Evolutionary conservation across 805 yeast genomes (phyloP), one percentile per base, ranked within the genome.

Genomic region (Wickerhamiella spandovensis): DNA sequence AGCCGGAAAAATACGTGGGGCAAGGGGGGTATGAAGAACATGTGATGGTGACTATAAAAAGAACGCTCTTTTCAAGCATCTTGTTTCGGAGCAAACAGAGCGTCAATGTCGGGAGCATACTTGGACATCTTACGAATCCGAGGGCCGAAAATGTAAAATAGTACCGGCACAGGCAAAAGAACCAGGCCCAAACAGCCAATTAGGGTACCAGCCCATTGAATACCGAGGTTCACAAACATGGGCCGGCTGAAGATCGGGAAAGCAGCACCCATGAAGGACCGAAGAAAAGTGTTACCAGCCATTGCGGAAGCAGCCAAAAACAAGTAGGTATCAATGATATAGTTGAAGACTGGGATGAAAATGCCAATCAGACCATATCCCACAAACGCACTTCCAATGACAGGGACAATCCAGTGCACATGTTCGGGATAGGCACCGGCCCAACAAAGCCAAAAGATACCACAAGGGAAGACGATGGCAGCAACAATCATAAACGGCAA

Each of bases 381-480:
- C 48, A 76, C 73, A 22, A 75, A 55, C 12, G 70, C 69, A 17
- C 79, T 72, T 8, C 80, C 83, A 43, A 79, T 64, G 64, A 73
- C 69, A 25, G 82, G 84, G 6, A 72, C 76, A 13, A 73, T 63
- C 80, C 79, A 77, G 61, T 82, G 95, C 42, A 86, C 76, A 42
- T 66, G 64, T 8, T 44, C 24, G 15, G 28, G 37, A 64, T 95
- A 50, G 86, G 89, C 30, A 76, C 84, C 95, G 10, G 90, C 71
- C 96, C 96, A 88, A 50, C 86, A 78, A 61, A 87, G 72, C 94
- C 95, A 83, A 58, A 88, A 72, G 57, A 88, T 68, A 46, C 95
- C 96, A 48, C 77, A 71, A 25, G 94, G 82, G 68, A 88, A 83
- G 12, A 74, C 63, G 53, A 84, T 53, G 41, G 81, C 78, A 38